These are phyloP conservation scores for Solanum hybrid DNA, from an alignment of 305 asterid species.

Conservation along the genomic window DNA sequence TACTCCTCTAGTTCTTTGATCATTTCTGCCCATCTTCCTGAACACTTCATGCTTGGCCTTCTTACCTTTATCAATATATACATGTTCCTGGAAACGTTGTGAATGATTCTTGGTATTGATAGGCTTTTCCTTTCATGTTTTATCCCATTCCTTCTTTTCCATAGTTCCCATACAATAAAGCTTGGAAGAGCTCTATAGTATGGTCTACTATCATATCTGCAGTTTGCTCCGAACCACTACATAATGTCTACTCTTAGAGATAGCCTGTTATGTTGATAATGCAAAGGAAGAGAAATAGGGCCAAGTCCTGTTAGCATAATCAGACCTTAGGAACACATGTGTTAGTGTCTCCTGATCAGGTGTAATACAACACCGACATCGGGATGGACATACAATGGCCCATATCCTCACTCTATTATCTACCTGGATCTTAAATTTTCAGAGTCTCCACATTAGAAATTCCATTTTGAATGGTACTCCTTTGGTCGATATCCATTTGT, in stretches of 20 bases:
- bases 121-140: neutral
- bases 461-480: neutral
- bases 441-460: neutral
- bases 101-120: neutral
- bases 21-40: neutral
- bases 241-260: neutral
- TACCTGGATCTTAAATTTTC: neutral
- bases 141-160: neutral
- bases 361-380: neutral
- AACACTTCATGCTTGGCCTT: neutral
- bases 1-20: neutral
- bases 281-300: neutral
- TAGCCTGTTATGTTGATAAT: neutral
- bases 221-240: neutral
- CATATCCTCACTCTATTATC: neutral
- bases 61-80: neutral
- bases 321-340: neutral
- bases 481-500: neutral
- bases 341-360: neutral
- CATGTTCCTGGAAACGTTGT: neutral
- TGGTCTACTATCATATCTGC: neutral
- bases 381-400: neutral
- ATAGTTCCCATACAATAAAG: neutral
- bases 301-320: neutral
- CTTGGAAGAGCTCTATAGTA: neutral